These are phyloP conservation scores for Aphanomyces euteiches DNA, from an alignment of 352 stramenopile genomes.

Conservation along the genomic window DNA sequence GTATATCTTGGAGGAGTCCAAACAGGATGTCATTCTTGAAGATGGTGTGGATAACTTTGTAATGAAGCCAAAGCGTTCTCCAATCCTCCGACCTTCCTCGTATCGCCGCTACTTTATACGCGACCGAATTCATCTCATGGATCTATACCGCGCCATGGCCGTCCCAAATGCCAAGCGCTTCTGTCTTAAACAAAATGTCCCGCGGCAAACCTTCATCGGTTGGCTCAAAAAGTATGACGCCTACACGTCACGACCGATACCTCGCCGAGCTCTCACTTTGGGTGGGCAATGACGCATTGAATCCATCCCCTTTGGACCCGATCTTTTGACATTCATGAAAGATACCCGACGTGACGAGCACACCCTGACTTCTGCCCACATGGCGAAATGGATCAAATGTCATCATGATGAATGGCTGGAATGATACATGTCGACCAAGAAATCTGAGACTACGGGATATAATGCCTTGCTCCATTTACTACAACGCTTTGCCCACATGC, in stretches of 20 bases:
- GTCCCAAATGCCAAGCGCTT: not conserved
- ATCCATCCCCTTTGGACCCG: not conserved
- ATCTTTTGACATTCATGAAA: constrained; percentile 38
- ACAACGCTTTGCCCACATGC: not conserved
- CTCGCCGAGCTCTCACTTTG: not conserved
- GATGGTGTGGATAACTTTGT: not conserved
- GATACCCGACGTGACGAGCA: constrained; percentile 44
- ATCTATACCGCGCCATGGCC: not conserved
- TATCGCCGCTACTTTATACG: not conserved
- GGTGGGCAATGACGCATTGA: not conserved
- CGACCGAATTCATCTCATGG: not conserved
- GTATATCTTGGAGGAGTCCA: not conserved
- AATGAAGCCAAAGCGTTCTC: not conserved
- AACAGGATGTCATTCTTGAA: not conserved
- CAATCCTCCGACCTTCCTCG: not conserved
- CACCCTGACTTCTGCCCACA: constrained; percentile 2
- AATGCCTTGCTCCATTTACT: not conserved
- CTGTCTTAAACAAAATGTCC: not conserved
- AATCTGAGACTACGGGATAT: not conserved
- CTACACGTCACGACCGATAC: not conserved
- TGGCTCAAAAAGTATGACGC: not conserved
- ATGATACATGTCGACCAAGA: not conserved
- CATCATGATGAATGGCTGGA: not conserved
- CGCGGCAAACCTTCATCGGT: not conserved
- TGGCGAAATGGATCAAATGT: not conserved